Conservation (phyloP, 2,329 filamentous ascomycete species). For the Talaromyces amestolkiae region DNA sequence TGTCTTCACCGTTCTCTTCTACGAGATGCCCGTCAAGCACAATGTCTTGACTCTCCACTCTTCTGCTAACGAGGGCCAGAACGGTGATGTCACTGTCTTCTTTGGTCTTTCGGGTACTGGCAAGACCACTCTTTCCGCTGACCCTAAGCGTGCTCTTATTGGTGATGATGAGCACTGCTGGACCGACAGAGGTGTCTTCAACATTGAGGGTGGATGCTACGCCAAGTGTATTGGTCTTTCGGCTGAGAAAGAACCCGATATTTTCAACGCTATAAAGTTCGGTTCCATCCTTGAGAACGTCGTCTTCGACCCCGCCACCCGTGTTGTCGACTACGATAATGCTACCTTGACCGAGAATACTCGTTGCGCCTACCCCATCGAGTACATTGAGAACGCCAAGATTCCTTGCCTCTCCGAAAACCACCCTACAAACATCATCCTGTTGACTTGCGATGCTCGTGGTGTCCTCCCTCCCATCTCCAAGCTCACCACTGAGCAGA, state of each 20-base stretch:
- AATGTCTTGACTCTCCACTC: conserved; percentile 98
- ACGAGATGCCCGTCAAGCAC: conserved; percentile 99
- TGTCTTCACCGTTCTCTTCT: conserved; percentile 98
- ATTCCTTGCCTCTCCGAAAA: conserved; percentile 85
- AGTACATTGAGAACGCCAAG: conserved; percentile 99
- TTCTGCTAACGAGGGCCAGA: conserved; percentile 92
- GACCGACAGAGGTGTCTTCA: conserved; percentile 95
- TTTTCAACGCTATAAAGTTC: conserved; percentile 92
- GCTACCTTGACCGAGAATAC: conserved; percentile 96
- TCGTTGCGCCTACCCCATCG: conserved; percentile 95
- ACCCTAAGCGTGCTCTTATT: conserved; percentile 93
- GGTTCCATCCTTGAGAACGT: conserved; percentile 98
- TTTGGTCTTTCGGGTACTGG: conserved; percentile 97
- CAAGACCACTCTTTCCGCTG: conserved; percentile 97
- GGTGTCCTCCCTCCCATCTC: conserved; percentile 97
- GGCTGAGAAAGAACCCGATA: conserved; percentile 98
- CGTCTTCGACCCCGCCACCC: conserved; percentile 87
- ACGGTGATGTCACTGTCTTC: conserved; percentile 97
- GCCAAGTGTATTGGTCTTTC: conserved; percentile 98
- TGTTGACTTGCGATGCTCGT: conserved; percentile 95
- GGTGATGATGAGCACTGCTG: conserved; percentile 99
- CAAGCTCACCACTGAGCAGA: conserved; percentile 90
- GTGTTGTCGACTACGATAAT: conserved; percentile 94
- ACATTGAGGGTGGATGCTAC: conserved; percentile 99
- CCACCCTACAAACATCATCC: conserved; percentile 95